Evolutionary conservation across 768 basidiomycete species (phyloP).

Genomic region (Lanmaoa pseudosensibilis): DNA sequence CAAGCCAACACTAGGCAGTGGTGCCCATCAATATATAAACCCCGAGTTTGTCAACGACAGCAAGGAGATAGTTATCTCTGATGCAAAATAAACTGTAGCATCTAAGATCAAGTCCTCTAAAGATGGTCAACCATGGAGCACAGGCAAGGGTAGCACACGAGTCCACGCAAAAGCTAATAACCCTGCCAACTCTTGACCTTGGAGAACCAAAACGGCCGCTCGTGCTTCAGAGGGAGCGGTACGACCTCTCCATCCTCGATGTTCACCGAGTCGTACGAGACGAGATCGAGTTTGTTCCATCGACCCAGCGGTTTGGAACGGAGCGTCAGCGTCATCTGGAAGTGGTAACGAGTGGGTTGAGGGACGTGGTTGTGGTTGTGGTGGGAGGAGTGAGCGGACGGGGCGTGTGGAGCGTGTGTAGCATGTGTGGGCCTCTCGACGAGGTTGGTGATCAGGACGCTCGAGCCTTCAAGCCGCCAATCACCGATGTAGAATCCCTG

Average conservation of each 20-base stretch:
- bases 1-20: neutral
- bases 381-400: constrained; percentile 8
- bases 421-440: constrained; percentile 40
- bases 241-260: constrained; percentile 71
- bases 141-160: neutral
- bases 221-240: constrained; percentile 74
- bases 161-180: constrained; percentile 10
- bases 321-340: constrained; percentile 70
- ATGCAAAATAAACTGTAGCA: neutral
- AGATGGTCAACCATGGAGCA: neutral
- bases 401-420: constrained; percentile 1
- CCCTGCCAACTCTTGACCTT: constrained; percentile 71
- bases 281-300: constrained; percentile 80
- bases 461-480: constrained; percentile 68
- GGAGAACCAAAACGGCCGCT: constrained; percentile 93
- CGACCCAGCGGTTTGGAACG: constrained; percentile 74
- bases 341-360: constrained; percentile 53
- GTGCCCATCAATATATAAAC: no score
- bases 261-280: constrained; percentile 72
- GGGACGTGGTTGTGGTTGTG: neutral
- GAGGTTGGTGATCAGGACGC: constrained; percentile 62
- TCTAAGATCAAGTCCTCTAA: neutral
- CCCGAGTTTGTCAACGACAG: neutral
- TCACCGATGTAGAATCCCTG: constrained; percentile 73
- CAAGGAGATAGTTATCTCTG: neutral